Evolutionary conservation across 768 basidiomycete genomes (phyloP).

Genomic region (Suillus discolor): DNA sequence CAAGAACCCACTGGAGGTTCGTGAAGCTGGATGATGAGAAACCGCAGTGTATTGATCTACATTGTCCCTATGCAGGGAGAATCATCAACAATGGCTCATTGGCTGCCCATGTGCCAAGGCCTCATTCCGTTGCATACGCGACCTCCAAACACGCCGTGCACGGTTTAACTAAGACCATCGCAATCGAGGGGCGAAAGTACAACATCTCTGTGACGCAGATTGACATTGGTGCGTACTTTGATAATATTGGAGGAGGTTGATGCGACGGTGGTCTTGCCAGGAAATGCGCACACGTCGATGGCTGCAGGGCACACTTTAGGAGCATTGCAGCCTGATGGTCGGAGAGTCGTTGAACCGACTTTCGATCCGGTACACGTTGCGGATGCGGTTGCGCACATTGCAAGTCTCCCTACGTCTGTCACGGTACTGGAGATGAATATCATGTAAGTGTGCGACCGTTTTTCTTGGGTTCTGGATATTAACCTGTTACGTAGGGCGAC

Average conservation of each 20-base stretch:
- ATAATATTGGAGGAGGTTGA: slow-evolving; percentile 3
- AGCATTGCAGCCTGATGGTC: slow-evolving; percentile 71
- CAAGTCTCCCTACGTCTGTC: slow-evolving; percentile 65
- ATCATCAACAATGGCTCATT: slow-evolving; percentile 90
- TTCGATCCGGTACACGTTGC: slow-evolving; percentile 78
- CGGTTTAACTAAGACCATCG: slow-evolving; percentile 75
- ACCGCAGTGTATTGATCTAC: slow-evolving; percentile 4
- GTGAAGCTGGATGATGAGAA: slow-evolving; percentile 5
- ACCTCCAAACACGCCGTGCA: slow-evolving; percentile 79
- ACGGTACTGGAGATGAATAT: slow-evolving; percentile 73
- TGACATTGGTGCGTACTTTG: slow-evolving; percentile 64
- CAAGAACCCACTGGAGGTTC: slow-evolving; percentile 74
- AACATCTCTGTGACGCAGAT: slow-evolving; percentile 81
- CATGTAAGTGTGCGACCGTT: slow-evolving; percentile 52
- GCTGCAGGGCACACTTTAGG: slow-evolving; percentile 48
- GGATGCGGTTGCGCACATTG: slow-evolving; percentile 69
- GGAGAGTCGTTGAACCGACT: slow-evolving; percentile 54
- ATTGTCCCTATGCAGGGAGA: slow-evolving; percentile 44
- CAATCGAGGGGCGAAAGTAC: slow-evolving; percentile 74
- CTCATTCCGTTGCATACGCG: slow-evolving; percentile 65
- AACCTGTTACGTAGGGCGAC: slow-evolving; percentile 39
- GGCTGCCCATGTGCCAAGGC: slow-evolving; percentile 71
- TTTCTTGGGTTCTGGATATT: background rate
- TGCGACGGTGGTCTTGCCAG: slow-evolving; percentile 32
- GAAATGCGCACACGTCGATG: slow-evolving; percentile 73